Evolutionary conservation across 345 rosid genomes (phyloP), one percentile per base, ranked within the genome.

Genomic region (Atalantia buxifolia): DNA sequence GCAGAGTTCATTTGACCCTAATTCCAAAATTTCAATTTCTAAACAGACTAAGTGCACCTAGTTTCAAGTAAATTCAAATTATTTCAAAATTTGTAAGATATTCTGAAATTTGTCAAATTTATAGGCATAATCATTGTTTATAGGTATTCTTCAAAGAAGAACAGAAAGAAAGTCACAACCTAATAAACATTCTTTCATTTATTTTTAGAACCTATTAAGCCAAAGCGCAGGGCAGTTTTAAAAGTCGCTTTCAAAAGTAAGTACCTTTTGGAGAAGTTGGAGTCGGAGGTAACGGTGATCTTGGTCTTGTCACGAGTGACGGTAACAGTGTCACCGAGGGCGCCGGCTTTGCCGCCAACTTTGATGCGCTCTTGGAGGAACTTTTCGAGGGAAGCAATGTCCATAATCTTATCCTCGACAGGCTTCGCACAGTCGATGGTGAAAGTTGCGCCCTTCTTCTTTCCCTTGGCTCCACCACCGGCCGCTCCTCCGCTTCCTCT

Each of bases 311-410:
- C 92, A 25, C 89, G 82, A 13, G 85, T 72, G 65, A 93, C 83
- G 4, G 89, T 78, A 69, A 93, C 80, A 25, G 89, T 63, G 36
- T 91, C 93, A 0, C 94, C 95, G 5, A 93, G 94, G 77, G 92
- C 91, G 18, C 97, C 95, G 0, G 97, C 87, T 75, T 93, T 93
- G 76, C 96, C 98, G 28, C 93, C 93, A 69, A 91, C 96, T 88
- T 92, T 93, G 87, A 92, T 93, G 27, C 92, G 84, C 79, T 92
- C 94, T 80, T 89, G 96, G 76, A 93, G 94, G 79, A 93, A 93
- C 83, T 92, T 93, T 38, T 93, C 93, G 2, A 93, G 86, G 0
- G 96, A 90, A 33, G 93, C 92, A 12, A 92, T 85, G 78, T 93
- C 97, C 96, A 91, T 90, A 71, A 92, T 89, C 85, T 86, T 90